These are phyloP conservation scores for Saprolegnia diclina DNA, from an alignment of 352 stramenopile species.

Conservation along the genomic window DNA sequence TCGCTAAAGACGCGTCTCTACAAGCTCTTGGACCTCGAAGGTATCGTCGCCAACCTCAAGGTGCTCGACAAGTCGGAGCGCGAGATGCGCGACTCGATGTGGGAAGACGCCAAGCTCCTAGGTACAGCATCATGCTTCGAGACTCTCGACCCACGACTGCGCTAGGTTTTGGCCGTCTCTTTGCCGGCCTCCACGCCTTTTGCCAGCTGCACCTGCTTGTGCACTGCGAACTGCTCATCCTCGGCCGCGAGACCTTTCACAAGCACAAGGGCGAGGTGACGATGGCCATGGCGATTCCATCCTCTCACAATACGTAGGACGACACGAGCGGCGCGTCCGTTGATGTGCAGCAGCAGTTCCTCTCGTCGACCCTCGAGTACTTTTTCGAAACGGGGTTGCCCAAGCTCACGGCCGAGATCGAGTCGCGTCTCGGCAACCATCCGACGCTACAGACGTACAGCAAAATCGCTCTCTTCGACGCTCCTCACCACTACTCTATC, in stretches of 20 bases:
- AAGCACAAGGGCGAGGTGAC: conserved; percentile 5
- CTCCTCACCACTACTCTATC: background rate
- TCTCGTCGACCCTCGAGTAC: conserved; percentile 27
- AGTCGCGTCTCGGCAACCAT: background rate
- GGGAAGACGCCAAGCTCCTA: conserved; percentile 25
- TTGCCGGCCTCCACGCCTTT: conserved; percentile 19
- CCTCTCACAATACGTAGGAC: background rate
- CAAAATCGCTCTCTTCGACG: background rate
- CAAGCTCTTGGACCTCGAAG: conserved; percentile 25
- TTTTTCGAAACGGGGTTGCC: conserved; percentile 24
- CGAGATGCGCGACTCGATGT: conserved; percentile 24
- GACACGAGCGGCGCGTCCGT: background rate
- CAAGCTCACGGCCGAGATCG: conserved; percentile 11
- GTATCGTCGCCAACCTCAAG: conserved; percentile 22
- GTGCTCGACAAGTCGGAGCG: conserved; percentile 22
- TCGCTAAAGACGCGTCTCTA: conserved; percentile 25
- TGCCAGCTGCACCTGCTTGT: conserved; percentile 20
- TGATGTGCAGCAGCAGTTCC: conserved; percentile 17
- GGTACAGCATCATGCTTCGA: conserved; percentile 4
- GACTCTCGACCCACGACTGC: background rate
- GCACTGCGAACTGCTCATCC: conserved; percentile 25
- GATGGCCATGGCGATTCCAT: background rate
- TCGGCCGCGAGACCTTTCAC: conserved; percentile 24
- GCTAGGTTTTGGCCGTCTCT: conserved; percentile 19
- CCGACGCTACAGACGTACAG: conserved; percentile 9